These are phyloP conservation scores for Penicillium maclennaniae DNA, from an alignment of 495 filamentous ascomycete species.

Conservation along the genomic window DNA sequence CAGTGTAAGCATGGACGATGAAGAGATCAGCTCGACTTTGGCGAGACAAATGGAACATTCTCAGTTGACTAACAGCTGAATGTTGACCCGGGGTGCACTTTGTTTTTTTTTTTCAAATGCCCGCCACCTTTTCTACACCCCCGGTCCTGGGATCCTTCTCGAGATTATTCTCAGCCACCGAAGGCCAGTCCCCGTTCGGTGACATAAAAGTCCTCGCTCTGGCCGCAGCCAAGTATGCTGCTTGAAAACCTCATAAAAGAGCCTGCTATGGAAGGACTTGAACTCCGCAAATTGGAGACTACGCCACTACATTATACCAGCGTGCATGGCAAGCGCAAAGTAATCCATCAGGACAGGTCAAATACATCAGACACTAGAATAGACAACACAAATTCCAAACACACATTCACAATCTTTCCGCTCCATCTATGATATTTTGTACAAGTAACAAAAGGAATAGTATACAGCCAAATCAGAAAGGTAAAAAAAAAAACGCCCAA, in stretches of 20 bases:
- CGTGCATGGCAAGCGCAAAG: neutral
- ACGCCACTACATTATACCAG: neutral
- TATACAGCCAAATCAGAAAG: slow-evolving; percentile 7
- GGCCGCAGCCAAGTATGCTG: neutral
- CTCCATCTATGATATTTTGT: neutral
- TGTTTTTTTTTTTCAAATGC: neutral
- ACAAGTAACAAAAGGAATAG: neutral
- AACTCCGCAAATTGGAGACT: neutral
- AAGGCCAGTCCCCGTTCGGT: neutral
- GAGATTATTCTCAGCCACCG: neutral
- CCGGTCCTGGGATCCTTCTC: neutral
- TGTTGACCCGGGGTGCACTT: neutral
- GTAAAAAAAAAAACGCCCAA: neutral
- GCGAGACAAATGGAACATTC: slow-evolving; percentile 52
- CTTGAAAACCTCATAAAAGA: neutral
- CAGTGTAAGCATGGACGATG: slow-evolving; percentile 46
- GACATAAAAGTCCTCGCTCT: neutral
- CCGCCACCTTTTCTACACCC: neutral
- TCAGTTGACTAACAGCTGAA: slow-evolving; percentile 39
- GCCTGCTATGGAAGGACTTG: neutral
- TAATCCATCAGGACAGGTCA: neutral
- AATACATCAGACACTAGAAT: neutral
- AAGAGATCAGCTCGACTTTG: slow-evolving; percentile 53
- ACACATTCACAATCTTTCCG: neutral
- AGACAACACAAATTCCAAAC: neutral